Evolutionary conservation across 306 rosid species (phyloP).

Genomic region (Prunus mume): DNA sequence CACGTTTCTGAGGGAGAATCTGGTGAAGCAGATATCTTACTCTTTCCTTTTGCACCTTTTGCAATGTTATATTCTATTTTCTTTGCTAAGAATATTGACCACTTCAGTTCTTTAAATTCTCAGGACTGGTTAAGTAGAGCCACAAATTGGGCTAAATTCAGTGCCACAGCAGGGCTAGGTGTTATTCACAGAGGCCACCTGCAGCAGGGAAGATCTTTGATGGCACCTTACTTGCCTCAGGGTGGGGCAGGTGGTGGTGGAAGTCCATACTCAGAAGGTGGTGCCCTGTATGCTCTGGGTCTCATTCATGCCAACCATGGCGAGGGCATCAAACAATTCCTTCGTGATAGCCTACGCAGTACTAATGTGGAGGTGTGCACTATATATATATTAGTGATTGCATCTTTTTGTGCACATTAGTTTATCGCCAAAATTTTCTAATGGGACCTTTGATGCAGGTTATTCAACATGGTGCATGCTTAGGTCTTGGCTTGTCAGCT

Average conservation of each 20-base stretch:
- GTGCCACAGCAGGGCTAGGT: slow-evolving; percentile 98
- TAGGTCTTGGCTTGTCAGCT: slow-evolving; percentile 96
- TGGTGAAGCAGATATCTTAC: slow-evolving; percentile 46
- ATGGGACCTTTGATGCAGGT: slow-evolving; percentile 51
- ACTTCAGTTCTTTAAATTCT: slow-evolving; percentile 16
- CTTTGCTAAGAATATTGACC: slow-evolving; percentile 10
- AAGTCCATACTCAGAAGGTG: slow-evolving; percentile 96
- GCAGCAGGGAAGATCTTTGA: slow-evolving; percentile 92
- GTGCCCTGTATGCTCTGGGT: slow-evolving; percentile 96
- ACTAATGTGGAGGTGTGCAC: slow-evolving; percentile 83
- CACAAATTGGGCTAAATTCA: slow-evolving; percentile 96
- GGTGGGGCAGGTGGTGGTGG: slow-evolving; percentile 95
- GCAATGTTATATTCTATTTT: background rate
- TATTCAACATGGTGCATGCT: slow-evolving; percentile 97
- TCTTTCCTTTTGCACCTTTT: slow-evolving; percentile 4
- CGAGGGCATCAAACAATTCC: slow-evolving; percentile 95
- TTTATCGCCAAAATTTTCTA: slow-evolving; percentile 9
- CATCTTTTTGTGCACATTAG: slow-evolving; percentile 3
- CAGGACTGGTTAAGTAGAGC: slow-evolving; percentile 99
- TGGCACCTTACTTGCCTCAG: slow-evolving; percentile 98
- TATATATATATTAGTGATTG: slow-evolving; percentile 7
- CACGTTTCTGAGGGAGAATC: slow-evolving; percentile 91
- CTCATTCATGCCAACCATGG: slow-evolving; percentile 98
- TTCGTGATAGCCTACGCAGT: slow-evolving; percentile 84
- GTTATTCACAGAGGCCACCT: slow-evolving; percentile 96